A percentile compares a stretch with the other conserved stretches of the same genome.
These are phyloP conservation scores for Verticillium nubilum DNA, from an alignment of 2,329 filamentous ascomycete species.

Conservation along the genomic window DNA sequence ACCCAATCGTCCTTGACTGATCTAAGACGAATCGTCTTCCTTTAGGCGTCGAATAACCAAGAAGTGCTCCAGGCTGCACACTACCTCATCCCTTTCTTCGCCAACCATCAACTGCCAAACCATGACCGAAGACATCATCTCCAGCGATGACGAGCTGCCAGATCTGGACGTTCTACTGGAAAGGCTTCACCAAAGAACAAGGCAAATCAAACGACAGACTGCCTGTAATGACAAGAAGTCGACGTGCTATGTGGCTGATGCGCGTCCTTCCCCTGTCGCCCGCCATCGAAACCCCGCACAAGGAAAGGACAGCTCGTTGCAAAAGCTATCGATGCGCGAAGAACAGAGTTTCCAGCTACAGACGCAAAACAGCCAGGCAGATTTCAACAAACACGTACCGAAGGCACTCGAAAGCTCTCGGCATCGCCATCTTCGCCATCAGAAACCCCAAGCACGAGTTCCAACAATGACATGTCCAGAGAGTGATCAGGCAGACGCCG, in stretches of 20 bases:
- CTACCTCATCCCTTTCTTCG: too few species aligned
- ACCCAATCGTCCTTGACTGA: too few species aligned
- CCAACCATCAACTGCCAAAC: neutral
- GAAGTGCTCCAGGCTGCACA: too few species aligned
- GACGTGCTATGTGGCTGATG: neutral
- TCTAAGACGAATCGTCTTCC: too few species aligned
- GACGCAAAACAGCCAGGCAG: neutral
- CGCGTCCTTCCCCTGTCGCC: neutral
- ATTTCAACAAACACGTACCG: neutral
- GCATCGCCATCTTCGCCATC: neutral
- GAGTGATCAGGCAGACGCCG: neutral
- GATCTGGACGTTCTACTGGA: constrained; percentile 26
- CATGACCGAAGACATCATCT: constrained; percentile 17
- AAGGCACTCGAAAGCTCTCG: neutral
- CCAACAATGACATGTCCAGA: neutral
- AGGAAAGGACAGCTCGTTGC: neutral
- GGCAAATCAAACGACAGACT: neutral
- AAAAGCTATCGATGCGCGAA: neutral
- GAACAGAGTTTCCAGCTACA: neutral
- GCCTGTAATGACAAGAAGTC: neutral
- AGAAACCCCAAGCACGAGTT: neutral
- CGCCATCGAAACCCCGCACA: neutral
- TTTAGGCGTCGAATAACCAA: too few species aligned
- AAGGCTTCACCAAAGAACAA: constrained; percentile 5
- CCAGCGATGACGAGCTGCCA: constrained; percentile 35